A percentile compares a stretch with the other conserved stretches of the same genome.
These are phyloP conservation scores for Bassia scoparia DNA, from an alignment of 148 eudicot genomes.

Conservation along the genomic window DNA sequence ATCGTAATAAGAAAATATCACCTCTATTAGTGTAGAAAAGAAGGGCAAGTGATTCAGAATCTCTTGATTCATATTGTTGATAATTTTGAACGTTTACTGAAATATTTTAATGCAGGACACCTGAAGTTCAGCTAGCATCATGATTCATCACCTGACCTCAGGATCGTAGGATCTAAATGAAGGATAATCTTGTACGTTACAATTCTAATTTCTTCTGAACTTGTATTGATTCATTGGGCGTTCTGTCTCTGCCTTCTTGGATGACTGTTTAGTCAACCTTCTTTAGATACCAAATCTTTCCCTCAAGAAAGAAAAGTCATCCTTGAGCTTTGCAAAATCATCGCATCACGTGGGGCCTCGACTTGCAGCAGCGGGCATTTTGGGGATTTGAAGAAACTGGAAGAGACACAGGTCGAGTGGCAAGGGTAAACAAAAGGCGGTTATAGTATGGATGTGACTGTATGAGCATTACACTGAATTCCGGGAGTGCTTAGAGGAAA, in stretches of 20 bases:
- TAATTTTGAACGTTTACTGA: neutral
- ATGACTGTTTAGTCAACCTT: slow-evolving; percentile 3
- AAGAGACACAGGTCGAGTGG: slow-evolving; percentile 39
- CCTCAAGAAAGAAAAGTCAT: slow-evolving; percentile 55
- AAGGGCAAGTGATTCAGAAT: too few species aligned
- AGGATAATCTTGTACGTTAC: slow-evolving; percentile 54
- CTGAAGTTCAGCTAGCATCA: slow-evolving; percentile 88
- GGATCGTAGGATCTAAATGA: slow-evolving; percentile 51
- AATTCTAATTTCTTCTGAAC: too few species aligned
- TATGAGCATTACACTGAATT: slow-evolving; percentile 68
- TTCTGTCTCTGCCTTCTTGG: too few species aligned
- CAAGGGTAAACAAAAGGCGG: slow-evolving; percentile 38
- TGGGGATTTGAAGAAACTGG: slow-evolving; percentile 67
- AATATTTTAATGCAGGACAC: slow-evolving; percentile 49
- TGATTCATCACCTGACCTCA: slow-evolving; percentile 67
- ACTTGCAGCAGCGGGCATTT: slow-evolving; percentile 64
- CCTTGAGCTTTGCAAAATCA: slow-evolving; percentile 53
- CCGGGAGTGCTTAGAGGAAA: slow-evolving; percentile 51
- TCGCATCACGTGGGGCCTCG: slow-evolving; percentile 74
- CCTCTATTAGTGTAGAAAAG: too few species aligned
- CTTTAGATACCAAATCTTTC: slow-evolving; percentile 59
- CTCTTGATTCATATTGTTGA: too few species aligned
- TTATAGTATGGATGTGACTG: slow-evolving; percentile 68
- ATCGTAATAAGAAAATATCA: too few species aligned
- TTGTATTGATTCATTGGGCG: too few species aligned